Percentiles rank a stretch among this genome's conserved stretches.
Evolutionary conservation across 2,329 filamentous ascomycete genomes (phyloP).

Genomic region (Penicillium sp.): DNA sequence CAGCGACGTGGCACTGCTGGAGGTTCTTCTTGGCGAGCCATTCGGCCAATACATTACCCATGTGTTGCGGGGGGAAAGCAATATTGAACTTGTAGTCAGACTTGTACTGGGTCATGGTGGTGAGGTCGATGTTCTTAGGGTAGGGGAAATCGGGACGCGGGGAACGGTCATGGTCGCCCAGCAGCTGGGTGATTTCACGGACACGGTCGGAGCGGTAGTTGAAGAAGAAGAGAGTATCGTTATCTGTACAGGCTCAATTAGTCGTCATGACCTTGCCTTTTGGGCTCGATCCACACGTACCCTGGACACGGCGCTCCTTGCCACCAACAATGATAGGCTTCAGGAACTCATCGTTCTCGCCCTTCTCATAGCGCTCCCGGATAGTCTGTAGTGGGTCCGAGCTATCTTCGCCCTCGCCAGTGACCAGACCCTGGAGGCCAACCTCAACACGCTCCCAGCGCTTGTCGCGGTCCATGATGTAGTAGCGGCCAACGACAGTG

Average conservation of each 20-base stretch:
- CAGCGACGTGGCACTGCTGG: slow-evolving; percentile 92
- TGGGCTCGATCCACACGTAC: slow-evolving; percentile 44
- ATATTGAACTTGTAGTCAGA: slow-evolving; percentile 86
- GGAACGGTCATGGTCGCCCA: slow-evolving; percentile 89
- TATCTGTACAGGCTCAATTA: slow-evolving; percentile 54
- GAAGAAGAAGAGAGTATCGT: slow-evolving; percentile 98
- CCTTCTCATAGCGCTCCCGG: slow-evolving; percentile 80
- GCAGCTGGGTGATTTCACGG: slow-evolving; percentile 89
- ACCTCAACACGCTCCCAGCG: slow-evolving; percentile 93
- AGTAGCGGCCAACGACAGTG: slow-evolving; percentile 94
- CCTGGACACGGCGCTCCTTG: slow-evolving; percentile 79
- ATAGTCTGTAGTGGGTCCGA: slow-evolving; percentile 82
- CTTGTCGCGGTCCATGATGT: slow-evolving; percentile 99
- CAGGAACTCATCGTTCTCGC: slow-evolving; percentile 94
- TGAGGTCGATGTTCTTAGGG: slow-evolving; percentile 81
- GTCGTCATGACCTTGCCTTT: slow-evolving; percentile 2
- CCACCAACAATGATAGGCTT: slow-evolving; percentile 96
- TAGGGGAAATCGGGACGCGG: slow-evolving; percentile 88
- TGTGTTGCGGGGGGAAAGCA: slow-evolving; percentile 89
- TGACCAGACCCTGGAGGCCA: slow-evolving; percentile 80
- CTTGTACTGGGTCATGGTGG: slow-evolving; percentile 99
- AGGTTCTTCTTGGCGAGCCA: slow-evolving; percentile 87
- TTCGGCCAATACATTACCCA: slow-evolving; percentile 98
- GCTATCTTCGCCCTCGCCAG: slow-evolving; percentile 82
- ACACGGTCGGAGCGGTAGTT: slow-evolving; percentile 99